A percentile compares a stretch with the other conserved stretches of the same genome.
phyloP scores from a whole-genome alignment of 208 protist genomes.

The Acanthamoeba quina region DNA sequence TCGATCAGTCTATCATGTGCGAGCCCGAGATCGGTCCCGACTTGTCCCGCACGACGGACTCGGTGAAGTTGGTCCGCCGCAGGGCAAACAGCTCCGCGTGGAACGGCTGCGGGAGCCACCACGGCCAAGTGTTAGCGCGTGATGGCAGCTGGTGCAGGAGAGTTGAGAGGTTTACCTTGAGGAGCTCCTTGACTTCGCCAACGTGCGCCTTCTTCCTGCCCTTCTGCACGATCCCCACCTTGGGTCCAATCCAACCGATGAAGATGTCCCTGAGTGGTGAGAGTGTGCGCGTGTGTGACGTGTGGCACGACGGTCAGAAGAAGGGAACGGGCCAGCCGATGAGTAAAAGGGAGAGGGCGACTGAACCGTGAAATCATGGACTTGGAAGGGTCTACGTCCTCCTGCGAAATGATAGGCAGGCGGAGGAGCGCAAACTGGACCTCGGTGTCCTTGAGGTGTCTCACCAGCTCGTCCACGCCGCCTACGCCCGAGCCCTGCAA shows the following conservation, averaged over 20 bases:
- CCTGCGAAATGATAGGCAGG: constrained; percentile 6
- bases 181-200: constrained; percentile 71
- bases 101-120: constrained; percentile 58
- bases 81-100: constrained; percentile 79
- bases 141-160: not conserved
- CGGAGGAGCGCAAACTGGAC: constrained; percentile 76
- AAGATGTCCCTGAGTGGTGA: constrained; percentile 72
- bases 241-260: constrained; percentile 76
- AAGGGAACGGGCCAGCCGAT: not conserved
- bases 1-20: constrained; percentile 79
- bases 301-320: not conserved
- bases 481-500: constrained; percentile 8
- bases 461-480: constrained; percentile 44
- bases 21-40: constrained; percentile 76
- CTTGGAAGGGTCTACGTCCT: constrained; percentile 53
- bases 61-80: constrained; percentile 75
- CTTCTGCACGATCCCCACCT: constrained; percentile 78
- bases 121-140: not conserved
- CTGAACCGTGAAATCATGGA: constrained; percentile 53
- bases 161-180: constrained; percentile 57
- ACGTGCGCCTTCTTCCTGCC: constrained; percentile 79
- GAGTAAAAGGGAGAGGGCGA: not conserved
- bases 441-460: constrained; percentile 67
- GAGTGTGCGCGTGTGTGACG: not conserved
- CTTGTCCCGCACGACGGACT: constrained; percentile 70